Conservation (phyloP, 2,329 filamentous ascomycete species). For the Ophiognomonia clavigignenti-juglandacearum region DNA sequence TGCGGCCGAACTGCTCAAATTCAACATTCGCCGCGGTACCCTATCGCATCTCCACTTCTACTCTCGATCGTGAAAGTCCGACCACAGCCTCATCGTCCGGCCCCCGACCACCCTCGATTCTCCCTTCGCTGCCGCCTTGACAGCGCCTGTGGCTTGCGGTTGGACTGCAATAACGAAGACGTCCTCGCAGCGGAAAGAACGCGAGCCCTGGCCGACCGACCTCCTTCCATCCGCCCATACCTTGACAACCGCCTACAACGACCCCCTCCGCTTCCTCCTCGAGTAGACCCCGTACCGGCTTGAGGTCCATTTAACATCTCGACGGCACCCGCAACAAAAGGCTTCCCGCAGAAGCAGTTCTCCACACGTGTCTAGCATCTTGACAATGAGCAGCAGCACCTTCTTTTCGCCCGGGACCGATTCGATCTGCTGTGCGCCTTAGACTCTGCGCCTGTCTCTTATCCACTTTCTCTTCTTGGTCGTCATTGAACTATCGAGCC, state of each 20-base stretch:
- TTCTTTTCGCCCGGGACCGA: slow-evolving; percentile 45
- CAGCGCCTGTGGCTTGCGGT: slow-evolving; percentile 3
- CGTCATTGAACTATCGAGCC: slow-evolving; percentile 13
- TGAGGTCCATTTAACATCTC: slow-evolving; percentile 1
- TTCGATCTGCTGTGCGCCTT: slow-evolving; percentile 51
- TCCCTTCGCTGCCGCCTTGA: slow-evolving; percentile 7
- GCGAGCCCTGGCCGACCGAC: neutral
- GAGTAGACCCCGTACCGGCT: too few species aligned
- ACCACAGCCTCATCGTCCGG: slow-evolving; percentile 10
- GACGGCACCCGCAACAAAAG: too few species aligned
- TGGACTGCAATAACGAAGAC: neutral
- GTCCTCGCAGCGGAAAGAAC: neutral
- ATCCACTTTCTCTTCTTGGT: slow-evolving; percentile 15
- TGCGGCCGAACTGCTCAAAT: slow-evolving; percentile 13
- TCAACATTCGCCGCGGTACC: slow-evolving; percentile 9
- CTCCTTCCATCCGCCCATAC: too few species aligned
- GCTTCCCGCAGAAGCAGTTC: slow-evolving; percentile 13
- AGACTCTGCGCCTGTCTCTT: slow-evolving; percentile 31
- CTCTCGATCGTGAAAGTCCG: slow-evolving; percentile 4
- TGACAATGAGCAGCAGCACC: slow-evolving; percentile 53
- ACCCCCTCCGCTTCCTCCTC: too few species aligned
- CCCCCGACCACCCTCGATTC: slow-evolving; percentile 5
- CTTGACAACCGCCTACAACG: too few species aligned
- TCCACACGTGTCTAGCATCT: slow-evolving; percentile 32
- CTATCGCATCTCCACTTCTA: slow-evolving; percentile 5